phyloP scores from a whole-genome alignment of 352 stramenopile species.

The Phytopythium vexans region DNA sequence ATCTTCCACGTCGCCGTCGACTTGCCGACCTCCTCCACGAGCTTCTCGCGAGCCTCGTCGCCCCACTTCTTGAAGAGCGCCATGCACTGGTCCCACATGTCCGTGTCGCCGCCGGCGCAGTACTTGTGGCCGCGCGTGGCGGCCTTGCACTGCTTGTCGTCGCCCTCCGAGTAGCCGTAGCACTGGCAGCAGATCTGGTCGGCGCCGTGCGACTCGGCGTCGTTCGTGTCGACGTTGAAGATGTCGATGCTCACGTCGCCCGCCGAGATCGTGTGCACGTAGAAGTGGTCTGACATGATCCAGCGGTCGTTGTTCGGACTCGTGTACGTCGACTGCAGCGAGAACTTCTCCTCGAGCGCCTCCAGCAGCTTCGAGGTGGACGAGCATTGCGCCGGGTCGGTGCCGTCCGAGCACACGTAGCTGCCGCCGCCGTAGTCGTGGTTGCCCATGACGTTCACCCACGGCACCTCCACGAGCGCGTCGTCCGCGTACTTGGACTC shows the following conservation, averaged over 20 bases:
- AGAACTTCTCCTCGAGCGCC: slow-evolving; percentile 37
- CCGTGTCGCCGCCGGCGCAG: slow-evolving; percentile 28
- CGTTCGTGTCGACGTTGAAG: slow-evolving; percentile 59
- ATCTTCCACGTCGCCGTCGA: slow-evolving; percentile 70
- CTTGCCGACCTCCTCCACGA: slow-evolving; percentile 31
- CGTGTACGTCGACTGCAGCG: slow-evolving; percentile 40
- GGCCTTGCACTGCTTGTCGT: slow-evolving; percentile 31
- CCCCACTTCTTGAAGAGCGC: slow-evolving; percentile 41
- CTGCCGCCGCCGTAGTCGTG: slow-evolving; percentile 62
- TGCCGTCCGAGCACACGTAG: slow-evolving; percentile 47
- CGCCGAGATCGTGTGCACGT: slow-evolving; percentile 34
- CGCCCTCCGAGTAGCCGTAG: slow-evolving; percentile 44
- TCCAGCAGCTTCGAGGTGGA: slow-evolving; percentile 17
- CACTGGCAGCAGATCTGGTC: slow-evolving; percentile 58
- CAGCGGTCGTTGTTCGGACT: slow-evolving; percentile 53
- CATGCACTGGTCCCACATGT: slow-evolving; percentile 40
- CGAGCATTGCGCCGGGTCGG: slow-evolving; percentile 24
- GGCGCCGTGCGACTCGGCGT: slow-evolving; percentile 42
- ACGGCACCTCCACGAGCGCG: slow-evolving; percentile 44
- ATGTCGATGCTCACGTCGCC: slow-evolving; percentile 50
- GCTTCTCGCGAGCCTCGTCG: slow-evolving; percentile 38
- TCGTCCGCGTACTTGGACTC: slow-evolving; percentile 47
- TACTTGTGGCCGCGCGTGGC: slow-evolving; percentile 34
- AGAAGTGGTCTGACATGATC: slow-evolving; percentile 56
- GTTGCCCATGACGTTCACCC: slow-evolving; percentile 69